Evolutionary conservation across 495 filamentous ascomycete species (phyloP).

Genomic region (Aspergillus wentii): DNA sequence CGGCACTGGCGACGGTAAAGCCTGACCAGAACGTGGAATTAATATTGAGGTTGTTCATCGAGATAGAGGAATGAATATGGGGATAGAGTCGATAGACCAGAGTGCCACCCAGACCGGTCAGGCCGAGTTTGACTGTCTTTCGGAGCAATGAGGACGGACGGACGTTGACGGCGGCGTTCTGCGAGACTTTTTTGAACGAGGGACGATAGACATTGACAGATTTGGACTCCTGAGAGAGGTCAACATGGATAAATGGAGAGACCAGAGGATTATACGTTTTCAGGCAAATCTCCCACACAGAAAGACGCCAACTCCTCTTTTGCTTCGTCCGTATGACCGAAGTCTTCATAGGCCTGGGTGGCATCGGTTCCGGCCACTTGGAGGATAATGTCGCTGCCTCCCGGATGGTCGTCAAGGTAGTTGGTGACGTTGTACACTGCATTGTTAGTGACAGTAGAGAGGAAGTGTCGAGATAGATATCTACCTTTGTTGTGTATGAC

Average conservation of each 20-base stretch:
- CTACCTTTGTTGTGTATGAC: slow-evolving; percentile 43
- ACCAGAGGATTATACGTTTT: slow-evolving; percentile 5
- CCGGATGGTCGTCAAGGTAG: slow-evolving; percentile 51
- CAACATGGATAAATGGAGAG: neutral
- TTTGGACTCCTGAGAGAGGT: slow-evolving; percentile 11
- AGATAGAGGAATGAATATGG: too few species aligned
- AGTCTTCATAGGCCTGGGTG: slow-evolving; percentile 45
- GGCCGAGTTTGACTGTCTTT: slow-evolving; percentile 6
- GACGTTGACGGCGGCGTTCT: slow-evolving; percentile 11
- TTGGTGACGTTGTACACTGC: slow-evolving; percentile 46
- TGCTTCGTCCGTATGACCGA: slow-evolving; percentile 50
- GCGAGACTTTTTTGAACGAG: slow-evolving; percentile 15
- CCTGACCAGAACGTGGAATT: slow-evolving; percentile 19
- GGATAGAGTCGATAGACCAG: too few species aligned
- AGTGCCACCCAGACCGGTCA: slow-evolving; percentile 7
- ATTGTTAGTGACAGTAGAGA: slow-evolving; percentile 5
- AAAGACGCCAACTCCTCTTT: slow-evolving; percentile 20
- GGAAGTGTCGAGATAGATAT: neutral
- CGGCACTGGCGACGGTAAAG: slow-evolving; percentile 12
- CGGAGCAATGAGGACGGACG: neutral
- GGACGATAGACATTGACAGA: slow-evolving; percentile 16
- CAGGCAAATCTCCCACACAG: slow-evolving; percentile 15
- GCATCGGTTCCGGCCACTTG: slow-evolving; percentile 50
- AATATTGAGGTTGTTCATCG: too few species aligned
- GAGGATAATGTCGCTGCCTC: slow-evolving; percentile 40